Evolutionary conservation across 345 rosid genomes (phyloP), one percentile per base, ranked within the genome.

Genomic region (Nephelium lappaceum): DNA sequence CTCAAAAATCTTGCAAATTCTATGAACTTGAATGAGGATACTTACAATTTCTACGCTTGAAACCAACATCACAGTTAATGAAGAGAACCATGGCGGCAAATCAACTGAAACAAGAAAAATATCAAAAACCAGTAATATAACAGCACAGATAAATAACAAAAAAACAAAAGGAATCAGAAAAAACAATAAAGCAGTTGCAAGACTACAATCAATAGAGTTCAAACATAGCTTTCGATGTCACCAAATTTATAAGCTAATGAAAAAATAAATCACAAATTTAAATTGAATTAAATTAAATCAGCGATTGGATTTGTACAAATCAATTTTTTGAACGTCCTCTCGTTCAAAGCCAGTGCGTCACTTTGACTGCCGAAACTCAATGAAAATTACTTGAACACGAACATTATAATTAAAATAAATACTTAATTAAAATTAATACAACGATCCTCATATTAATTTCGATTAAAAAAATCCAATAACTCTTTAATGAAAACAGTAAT

Each of bases 1-100:
- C 5, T 49, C 62, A 60, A 74, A 67, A 15, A 19, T 38, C 21
- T 24, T 67, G 38, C 10, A 11, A 55, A 67, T 51, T 11, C 43
- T 63, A n/a, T 3, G 21, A 82, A 70, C 41, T 71, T 60, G 64
- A 66, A 64, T 66, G 55, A 77, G 69, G 61, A 76, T 61, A 90
- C 99, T 92, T 87, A 96, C 98, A 76, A 94, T 84, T 75, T 90
- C 90, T 19, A 93, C 98, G 86, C 92, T 91, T 24, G 97, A 90
- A 75, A 88, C 88, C 89, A 94, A 77, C 58, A 84, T 85, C 45
- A 96, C 76, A 71, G 92, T 91, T 82, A 96, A 41, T 12, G 97
- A 90, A 10, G 98, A 90, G 90, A 96, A 96, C 96, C 94, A 94
- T 72, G 86, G 94, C 25, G 98, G 98, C 84, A 96, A 88, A 82